phyloP scores from a whole-genome alignment of 2,329 filamentous ascomycete genomes.

The Cladosporium velox region DNA sequence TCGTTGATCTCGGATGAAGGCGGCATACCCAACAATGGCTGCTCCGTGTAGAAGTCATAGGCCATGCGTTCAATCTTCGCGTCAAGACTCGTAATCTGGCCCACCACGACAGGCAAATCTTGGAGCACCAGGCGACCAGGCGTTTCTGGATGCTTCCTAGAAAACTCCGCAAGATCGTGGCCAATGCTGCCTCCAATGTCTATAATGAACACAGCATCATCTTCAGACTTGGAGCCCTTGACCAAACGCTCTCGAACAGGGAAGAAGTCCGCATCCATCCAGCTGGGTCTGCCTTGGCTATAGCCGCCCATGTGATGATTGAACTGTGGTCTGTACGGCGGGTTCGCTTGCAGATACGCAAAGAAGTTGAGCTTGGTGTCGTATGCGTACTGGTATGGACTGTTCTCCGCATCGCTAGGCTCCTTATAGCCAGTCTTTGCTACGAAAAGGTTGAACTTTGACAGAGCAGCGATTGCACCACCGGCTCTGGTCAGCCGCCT shows the following conservation, averaged over 20 bases:
- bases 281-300: slow-evolving; percentile 15
- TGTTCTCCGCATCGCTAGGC: slow-evolving; percentile 4
- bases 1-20: too few relatives aligned
- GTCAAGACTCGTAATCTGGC: slow-evolving; percentile 9
- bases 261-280: slow-evolving; percentile 21
- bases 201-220: slow-evolving; percentile 15
- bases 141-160: slow-evolving; percentile 22
- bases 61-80: slow-evolving; percentile 14
- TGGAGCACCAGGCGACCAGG: slow-evolving; percentile 31
- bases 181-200: slow-evolving; percentile 24
- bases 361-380: slow-evolving; percentile 18
- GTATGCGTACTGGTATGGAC: slow-evolving; percentile 17
- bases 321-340: slow-evolving; percentile 13
- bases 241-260: slow-evolving; percentile 20
- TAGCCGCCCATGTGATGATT: slow-evolving; percentile 21
- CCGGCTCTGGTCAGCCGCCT: slow-evolving; percentile 7
- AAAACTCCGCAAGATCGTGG: slow-evolving; percentile 25
- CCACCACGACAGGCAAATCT: slow-evolving; percentile 26
- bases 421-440: slow-evolving; percentile 6
- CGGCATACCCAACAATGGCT: neutral
- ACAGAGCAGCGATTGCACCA: neutral
- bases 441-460: slow-evolving; percentile 13
- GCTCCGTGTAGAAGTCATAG: slow-evolving; percentile 19
- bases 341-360: slow-evolving; percentile 13
- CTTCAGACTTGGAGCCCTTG: slow-evolving; percentile 7